These are phyloP conservation scores for Hypoxylon lienhwacheense DNA, from an alignment of 495 filamentous ascomycete species.

Conservation along the genomic window DNA sequence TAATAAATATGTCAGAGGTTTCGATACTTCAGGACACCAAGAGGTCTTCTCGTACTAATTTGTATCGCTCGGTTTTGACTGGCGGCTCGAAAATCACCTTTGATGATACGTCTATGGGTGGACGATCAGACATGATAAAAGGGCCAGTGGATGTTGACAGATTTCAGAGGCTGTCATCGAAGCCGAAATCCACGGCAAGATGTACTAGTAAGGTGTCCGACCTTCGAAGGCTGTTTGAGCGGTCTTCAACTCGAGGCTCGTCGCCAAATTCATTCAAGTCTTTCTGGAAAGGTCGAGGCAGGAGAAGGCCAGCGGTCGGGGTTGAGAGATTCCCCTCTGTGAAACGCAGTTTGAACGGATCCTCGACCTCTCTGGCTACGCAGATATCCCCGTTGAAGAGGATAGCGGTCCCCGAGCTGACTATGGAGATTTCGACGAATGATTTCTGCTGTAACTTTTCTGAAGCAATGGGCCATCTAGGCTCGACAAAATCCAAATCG, in stretches of 20 bases:
- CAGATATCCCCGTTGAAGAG: constrained; percentile 18
- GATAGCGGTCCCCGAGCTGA: constrained; percentile 27
- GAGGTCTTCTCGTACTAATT: background rate
- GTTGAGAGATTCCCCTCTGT: constrained; percentile 2
- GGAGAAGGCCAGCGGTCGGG: constrained; percentile 15
- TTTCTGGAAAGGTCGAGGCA: constrained; percentile 18
- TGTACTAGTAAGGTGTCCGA: constrained; percentile 32
- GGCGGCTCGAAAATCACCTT: background rate
- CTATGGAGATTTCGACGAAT: constrained; percentile 32
- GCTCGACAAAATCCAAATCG: constrained; percentile 3
- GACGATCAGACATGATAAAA: background rate
- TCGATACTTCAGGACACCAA: background rate
- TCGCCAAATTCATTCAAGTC: constrained; percentile 22
- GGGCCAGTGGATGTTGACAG: background rate
- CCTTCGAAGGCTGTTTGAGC: constrained; percentile 38
- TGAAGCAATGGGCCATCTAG: constrained; percentile 8
- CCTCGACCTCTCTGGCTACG: constrained; percentile 27
- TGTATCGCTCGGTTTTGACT: constrained; percentile 3
- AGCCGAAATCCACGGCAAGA: background rate
- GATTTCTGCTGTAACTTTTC: constrained; percentile 37
- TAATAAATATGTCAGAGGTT: background rate
- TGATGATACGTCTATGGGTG: background rate
- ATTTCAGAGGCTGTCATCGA: background rate
- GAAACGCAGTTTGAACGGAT: constrained; percentile 14
- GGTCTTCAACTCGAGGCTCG: constrained; percentile 14